phyloP scores from a whole-genome alignment of 257 asterid genomes.

The Voacanga thouarsii region DNA sequence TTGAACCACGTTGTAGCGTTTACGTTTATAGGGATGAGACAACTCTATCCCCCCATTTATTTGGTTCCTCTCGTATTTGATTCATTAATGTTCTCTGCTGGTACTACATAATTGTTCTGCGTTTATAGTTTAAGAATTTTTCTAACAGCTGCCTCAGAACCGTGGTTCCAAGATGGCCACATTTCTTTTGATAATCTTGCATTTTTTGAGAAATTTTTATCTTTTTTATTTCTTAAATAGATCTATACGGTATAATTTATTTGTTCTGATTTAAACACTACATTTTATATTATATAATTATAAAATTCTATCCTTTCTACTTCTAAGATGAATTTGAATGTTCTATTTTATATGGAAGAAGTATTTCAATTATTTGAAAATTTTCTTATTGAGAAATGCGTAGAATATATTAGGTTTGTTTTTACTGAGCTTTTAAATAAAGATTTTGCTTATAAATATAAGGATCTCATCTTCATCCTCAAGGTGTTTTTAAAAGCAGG shows the following conservation, averaged over 20 bases:
- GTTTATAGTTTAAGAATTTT: background rate
- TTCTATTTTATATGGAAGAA: no score
- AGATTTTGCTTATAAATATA: background rate
- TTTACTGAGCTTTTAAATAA: background rate
- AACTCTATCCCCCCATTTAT: conserved; percentile 17
- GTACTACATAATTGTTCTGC: background rate
- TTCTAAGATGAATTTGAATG: no score
- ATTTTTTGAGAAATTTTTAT: background rate
- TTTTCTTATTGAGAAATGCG: background rate
- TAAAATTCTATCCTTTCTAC: no score
- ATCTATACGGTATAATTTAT: background rate
- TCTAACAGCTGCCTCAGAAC: background rate
- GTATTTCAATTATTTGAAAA: background rate
- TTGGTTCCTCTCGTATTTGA: conserved; percentile 17
- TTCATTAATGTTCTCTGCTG: background rate
- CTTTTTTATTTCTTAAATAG: background rate
- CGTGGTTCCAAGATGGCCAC: conserved; percentile 4
- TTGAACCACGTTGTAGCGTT: conserved; percentile 21
- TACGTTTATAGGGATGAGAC: conserved; percentile 7
- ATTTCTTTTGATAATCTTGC: background rate
- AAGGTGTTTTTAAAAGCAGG: background rate
- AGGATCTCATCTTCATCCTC: background rate
- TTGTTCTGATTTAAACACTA: no score
- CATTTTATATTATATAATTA: no score
- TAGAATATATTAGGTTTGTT: conserved; percentile 3